Evolutionary conservation across 306 rosid species (phyloP), one percentile per base, ranked within the genome.

Genomic region (Begonia peltatifolia): DNA sequence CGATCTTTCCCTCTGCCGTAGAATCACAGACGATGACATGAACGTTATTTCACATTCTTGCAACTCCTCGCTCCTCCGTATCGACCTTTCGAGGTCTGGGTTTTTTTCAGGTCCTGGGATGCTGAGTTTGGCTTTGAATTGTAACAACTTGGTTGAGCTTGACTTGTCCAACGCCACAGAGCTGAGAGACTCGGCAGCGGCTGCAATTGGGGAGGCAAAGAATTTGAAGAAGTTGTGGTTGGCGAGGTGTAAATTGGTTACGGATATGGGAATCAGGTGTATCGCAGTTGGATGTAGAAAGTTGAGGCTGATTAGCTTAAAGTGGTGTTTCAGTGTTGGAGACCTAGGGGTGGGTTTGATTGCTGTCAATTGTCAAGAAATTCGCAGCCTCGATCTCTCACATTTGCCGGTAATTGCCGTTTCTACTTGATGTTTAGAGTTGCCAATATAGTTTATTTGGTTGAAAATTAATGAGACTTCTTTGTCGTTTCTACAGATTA

Each of bases 251-350:
- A 86, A 70, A 63, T 5, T 56, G 63, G 63, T 90, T 6, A 90
- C 94, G 41, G 99, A 90, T 50, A 69, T 90, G 82, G 99, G 99
- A 23, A 74, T 90, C 44, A 95, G 92, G 49, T 86, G 95, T 15
- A 72, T 90, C 2, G 99, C 99, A 0, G 99, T 90, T 41, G 99
- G 99, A 6, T 90, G 99, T 17, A 69, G 69, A 54, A 86, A 86
- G 59, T 58, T 90, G 70, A 83, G 62, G 59, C 18, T 79, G 66
- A 65, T 90, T 52, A 63, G 74, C 56, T 74, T 90, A 66, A 86
- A 81, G 58, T 86, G 99, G 99, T 90, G 99, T 61, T 69, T 83
- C 14, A 78, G 88, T 14, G 79, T 90, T 46, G 86, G 83, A 5
- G 94, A 90, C 72, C 77, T 79, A 63, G 99, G 99, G 48, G 86